These are phyloP conservation scores for Colletotrichum incanum DNA, from an alignment of 2,329 filamentous ascomycete species.

Conservation along the genomic window DNA sequence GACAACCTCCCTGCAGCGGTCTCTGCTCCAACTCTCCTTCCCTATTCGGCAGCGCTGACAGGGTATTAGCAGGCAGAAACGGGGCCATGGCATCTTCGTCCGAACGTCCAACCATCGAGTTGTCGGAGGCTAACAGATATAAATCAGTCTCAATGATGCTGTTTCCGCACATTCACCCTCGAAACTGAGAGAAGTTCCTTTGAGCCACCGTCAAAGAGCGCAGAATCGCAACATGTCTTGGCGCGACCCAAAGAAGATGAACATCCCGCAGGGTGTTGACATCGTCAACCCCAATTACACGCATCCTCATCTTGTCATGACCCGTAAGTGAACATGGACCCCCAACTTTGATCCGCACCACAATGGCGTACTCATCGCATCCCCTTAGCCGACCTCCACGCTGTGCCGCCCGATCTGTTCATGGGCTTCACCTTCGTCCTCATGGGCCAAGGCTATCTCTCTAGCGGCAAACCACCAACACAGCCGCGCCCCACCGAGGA, in stretches of 20 bases:
- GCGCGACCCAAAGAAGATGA: not conserved
- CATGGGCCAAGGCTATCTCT: slow-evolving; percentile 11
- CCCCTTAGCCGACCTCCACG: not conserved
- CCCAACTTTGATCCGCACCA: not conserved
- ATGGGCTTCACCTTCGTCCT: not conserved
- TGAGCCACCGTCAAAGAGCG: too few species aligned
- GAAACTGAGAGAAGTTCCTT: too few species aligned
- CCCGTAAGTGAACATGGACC: slow-evolving; percentile 6
- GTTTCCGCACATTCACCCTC: not conserved
- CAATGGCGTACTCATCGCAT: not conserved
- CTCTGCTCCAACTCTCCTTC: not conserved
- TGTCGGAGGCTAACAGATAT: not conserved
- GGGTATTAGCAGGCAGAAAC: slow-evolving; percentile 8
- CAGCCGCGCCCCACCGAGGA: not conserved
- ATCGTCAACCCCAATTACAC: slow-evolving; percentile 20
- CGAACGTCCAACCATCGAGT: slow-evolving; percentile 1
- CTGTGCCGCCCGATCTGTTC: not conserved
- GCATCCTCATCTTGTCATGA: slow-evolving; percentile 27
- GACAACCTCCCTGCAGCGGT: not conserved
- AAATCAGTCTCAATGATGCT: not conserved
- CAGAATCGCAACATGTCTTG: not conserved
- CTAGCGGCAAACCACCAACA: slow-evolving; percentile 14
- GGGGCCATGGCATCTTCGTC: not conserved
- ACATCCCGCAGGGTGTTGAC: slow-evolving; percentile 24
- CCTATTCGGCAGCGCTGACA: not conserved